Conservation (phyloP, 1,284 basidiomycete species). For the Marasmius tenuissimus region DNA sequence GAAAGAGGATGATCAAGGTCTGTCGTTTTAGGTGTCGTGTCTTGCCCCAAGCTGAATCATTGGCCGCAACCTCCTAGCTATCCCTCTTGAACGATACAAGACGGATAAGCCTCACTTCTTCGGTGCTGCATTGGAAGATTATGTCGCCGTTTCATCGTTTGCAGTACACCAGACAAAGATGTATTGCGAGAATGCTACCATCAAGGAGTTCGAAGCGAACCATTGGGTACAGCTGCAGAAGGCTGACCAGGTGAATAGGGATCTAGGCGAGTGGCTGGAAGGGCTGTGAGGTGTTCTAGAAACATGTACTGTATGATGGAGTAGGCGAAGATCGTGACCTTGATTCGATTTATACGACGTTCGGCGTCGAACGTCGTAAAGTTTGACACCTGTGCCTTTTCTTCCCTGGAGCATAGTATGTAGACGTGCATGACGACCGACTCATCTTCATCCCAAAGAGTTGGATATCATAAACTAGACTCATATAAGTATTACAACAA, state of each 20-base stretch:
- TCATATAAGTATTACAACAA: too few species aligned
- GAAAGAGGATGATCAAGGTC: conserved; percentile 5
- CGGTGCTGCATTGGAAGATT: background rate
- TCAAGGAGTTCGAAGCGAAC: background rate
- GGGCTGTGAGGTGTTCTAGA: background rate
- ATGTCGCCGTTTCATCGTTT: background rate
- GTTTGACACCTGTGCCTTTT: too few species aligned
- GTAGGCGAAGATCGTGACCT: too few species aligned
- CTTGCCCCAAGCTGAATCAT: background rate
- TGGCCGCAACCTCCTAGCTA: background rate
- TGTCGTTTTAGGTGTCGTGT: background rate
- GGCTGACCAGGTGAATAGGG: conserved; percentile 5
- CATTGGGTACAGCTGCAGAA: conserved; percentile 3
- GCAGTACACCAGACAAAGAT: background rate
- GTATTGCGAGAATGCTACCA: background rate
- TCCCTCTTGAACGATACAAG: background rate
- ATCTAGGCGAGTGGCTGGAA: background rate
- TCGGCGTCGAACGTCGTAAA: too few species aligned
- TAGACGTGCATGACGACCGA: too few species aligned
- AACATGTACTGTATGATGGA: too few species aligned
- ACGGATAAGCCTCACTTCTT: conserved; percentile 5
- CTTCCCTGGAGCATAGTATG: too few species aligned
- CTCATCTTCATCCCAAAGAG: too few species aligned
- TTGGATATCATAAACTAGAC: too few species aligned
- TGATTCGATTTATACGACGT: too few species aligned